Evolutionary conservation across 192 early-diverging fungal species (phyloP), one percentile per base, ranked within the genome.

Genomic region (Coemansia sp.): DNA sequence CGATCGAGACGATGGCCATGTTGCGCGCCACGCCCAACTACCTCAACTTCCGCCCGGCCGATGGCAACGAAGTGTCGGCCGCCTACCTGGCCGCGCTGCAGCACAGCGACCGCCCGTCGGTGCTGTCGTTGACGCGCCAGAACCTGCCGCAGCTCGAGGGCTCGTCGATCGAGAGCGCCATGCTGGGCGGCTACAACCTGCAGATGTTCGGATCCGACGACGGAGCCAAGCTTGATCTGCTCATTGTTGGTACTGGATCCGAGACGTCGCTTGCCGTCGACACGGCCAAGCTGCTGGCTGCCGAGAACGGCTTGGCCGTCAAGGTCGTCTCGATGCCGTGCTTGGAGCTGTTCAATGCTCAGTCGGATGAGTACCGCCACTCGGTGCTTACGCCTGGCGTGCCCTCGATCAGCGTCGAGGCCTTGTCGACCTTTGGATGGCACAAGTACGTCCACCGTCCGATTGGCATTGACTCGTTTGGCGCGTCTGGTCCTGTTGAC

Each of bases 241-340:
- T 88, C 16, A 85, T 98, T 13, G 86, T 92, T 10, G 96, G 87
- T 32, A 95, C 96, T 17, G 97, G 97, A 39, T 95, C 96, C 6
- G 97, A 99, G 82, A 89, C 93, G 3, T 91, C 92, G 49, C 85
- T 97, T 46, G 89, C 90, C 61, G 92, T 98, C 28, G 93, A 96
- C 28, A 80, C 96, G 23, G 95, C 96, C 44, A 90, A 92, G 74
- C 68, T 85, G 60, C 78, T 97, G 16, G 86, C 84, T 40, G 72
- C 84, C 11, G 66, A 89, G 46, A 60, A 77, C 19, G 82, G 81
- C 1, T 77, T 90, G 70, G 55, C 78, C 40, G 87, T 91, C 37
- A 92, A 92, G 53, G 85, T 99, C 57, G 95, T 99, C 8, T 99
- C 97, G 37, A 90, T 97, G 89, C 97, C 97, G 35, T 98, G 90